Evolutionary conservation across 2,329 filamentous ascomycete genomes (phyloP).

Genomic region (Pseudocercospora pini-densiflorae): DNA sequence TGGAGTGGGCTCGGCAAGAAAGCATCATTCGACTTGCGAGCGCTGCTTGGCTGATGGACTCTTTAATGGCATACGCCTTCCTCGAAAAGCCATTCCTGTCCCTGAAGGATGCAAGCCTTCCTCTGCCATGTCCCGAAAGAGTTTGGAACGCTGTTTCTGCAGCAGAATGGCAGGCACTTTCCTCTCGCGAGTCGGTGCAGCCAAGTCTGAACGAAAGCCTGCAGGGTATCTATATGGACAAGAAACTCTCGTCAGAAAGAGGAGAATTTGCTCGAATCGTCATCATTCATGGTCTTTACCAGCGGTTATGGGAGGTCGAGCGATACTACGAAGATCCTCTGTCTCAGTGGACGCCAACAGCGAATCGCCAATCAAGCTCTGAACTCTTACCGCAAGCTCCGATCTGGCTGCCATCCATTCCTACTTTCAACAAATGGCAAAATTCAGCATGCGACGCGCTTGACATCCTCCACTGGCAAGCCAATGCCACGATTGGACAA

Average conservation of each 20-base stretch:
- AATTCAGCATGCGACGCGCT: slow-evolving; percentile 54
- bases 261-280: slow-evolving; percentile 57
- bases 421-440: slow-evolving; percentile 55
- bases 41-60: slow-evolving; percentile 34
- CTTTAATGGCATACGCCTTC: slow-evolving; percentile 31
- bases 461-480: slow-evolving; percentile 63
- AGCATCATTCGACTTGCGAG: slow-evolving; percentile 29
- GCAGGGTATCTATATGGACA: slow-evolving; percentile 55
- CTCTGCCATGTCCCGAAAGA: slow-evolving; percentile 35
- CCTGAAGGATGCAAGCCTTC: slow-evolving; percentile 26
- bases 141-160: slow-evolving; percentile 33
- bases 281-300: slow-evolving; percentile 57
- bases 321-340: slow-evolving; percentile 52
- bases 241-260: slow-evolving; percentile 48
- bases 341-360: slow-evolving; percentile 42
- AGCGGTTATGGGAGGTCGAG: slow-evolving; percentile 55
- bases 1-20: slow-evolving; percentile 27
- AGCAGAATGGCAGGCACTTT: slow-evolving; percentile 30
- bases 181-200: slow-evolving; percentile 16
- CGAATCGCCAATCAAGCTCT: slow-evolving; percentile 25
- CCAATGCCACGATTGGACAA: slow-evolving; percentile 57
- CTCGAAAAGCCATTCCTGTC: slow-evolving; percentile 19
- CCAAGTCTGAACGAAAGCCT: slow-evolving; percentile 48
- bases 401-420: slow-evolving; percentile 54
- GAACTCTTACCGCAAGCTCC: slow-evolving; percentile 20